These are phyloP conservation scores for Takashimella tepidaria DNA, from an alignment of 1,284 basidiomycete genomes.

Conservation along the genomic window DNA sequence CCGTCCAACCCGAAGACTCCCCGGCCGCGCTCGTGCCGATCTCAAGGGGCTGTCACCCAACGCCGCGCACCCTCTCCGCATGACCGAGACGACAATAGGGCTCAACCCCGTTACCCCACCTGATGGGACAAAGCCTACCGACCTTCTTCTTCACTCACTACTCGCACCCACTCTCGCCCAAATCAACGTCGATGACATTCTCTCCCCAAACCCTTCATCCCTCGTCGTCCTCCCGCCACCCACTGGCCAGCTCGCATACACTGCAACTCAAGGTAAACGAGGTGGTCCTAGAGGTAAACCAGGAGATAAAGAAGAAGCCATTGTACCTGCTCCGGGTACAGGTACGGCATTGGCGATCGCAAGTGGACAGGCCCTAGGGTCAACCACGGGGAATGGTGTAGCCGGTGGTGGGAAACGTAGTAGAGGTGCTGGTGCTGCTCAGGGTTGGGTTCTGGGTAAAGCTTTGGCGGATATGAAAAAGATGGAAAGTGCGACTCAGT, in stretches of 20 bases:
- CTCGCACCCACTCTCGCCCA: constrained; percentile 36
- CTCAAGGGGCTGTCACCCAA: constrained; percentile 11
- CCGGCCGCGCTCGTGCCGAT: constrained; percentile 23
- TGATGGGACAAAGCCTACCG: constrained; percentile 27
- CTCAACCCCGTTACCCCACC: constrained; percentile 12
- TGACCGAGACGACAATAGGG: constrained; percentile 5
- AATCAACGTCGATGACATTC: constrained; percentile 43
- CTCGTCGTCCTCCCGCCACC: constrained; percentile 38
- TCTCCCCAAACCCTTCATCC: constrained; percentile 38
- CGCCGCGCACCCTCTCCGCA: constrained; percentile 10
- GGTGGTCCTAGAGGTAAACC: constrained; percentile 38
- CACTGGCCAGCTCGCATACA: constrained; percentile 18
- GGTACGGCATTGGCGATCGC: constrained; percentile 35
- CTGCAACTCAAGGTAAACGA: constrained; percentile 31
- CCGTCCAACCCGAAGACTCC: constrained; percentile 30
- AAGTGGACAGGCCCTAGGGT: constrained; percentile 22
- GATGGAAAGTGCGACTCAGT: constrained; percentile 42
- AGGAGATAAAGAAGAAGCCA: constrained; percentile 24
- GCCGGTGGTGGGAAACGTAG: constrained; percentile 23
- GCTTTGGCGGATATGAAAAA: constrained; percentile 43
- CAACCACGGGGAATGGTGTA: constrained; percentile 14
- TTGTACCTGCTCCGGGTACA: constrained; percentile 34
- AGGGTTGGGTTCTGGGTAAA: constrained; percentile 43
- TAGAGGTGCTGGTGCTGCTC: constrained; percentile 31
- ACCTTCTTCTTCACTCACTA: constrained; percentile 36